Conservation (phyloP, 306 rosid genomes). For the Hippophae rhamnoides region DNA sequence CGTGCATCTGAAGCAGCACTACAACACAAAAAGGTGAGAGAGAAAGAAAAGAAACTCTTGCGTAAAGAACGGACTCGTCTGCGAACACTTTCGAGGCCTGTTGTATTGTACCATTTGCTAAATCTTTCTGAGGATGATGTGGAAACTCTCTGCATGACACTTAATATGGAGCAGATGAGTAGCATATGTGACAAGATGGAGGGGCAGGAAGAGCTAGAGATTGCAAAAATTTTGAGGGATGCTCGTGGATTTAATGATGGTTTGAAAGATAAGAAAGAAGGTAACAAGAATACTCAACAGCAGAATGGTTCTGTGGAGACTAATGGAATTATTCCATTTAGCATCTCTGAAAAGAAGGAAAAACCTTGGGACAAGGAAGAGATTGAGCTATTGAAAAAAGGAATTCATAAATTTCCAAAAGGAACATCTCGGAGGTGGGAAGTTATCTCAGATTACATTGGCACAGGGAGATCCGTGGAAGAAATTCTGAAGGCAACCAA, state of each 20-base stretch:
- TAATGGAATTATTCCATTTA: conserved; percentile 33
- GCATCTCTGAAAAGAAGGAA: conserved; percentile 70
- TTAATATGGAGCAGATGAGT: conserved; percentile 55
- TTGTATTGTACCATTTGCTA: conserved; percentile 37
- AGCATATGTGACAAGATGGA: conserved; percentile 66
- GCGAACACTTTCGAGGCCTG: conserved; percentile 58
- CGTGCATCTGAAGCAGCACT: conserved; percentile 75
- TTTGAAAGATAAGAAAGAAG: conserved; percentile 32
- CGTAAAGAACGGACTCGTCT: conserved; percentile 87
- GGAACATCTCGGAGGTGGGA: conserved; percentile 98
- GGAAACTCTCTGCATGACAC: conserved; percentile 64
- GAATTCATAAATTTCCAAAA: conserved; percentile 77
- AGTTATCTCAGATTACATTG: conserved; percentile 90
- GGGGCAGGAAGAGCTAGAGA: conserved; percentile 40
- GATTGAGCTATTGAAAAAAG: conserved; percentile 80
- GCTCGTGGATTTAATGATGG: conserved; percentile 33
- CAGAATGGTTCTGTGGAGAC: conserved; percentile 49
- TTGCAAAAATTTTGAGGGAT: conserved; percentile 48
- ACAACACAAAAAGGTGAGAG: conserved; percentile 76
- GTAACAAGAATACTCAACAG: conserved; percentile 30
- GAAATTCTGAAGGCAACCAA: conserved; percentile 95
- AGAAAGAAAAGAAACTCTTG: conserved; percentile 90
- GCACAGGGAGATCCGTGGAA: conserved; percentile 87
- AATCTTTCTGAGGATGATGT: conserved; percentile 57
- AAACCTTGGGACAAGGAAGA: conserved; percentile 92